Conservation (phyloP, 805 yeast species). For the Saccharomycopsis selenospora region DNA sequence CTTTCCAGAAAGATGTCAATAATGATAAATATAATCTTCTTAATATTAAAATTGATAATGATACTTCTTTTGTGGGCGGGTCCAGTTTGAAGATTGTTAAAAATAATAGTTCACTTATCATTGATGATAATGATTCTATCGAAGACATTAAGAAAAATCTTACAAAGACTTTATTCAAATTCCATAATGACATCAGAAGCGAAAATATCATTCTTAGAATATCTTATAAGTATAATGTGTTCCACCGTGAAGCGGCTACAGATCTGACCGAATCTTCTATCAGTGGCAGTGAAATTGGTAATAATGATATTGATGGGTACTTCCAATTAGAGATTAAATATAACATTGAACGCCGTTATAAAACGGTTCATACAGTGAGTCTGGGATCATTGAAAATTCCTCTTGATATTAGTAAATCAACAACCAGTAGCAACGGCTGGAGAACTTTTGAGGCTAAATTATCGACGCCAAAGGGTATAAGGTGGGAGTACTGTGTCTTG, state of each 20-base stretch:
- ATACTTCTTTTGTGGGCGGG: conserved; percentile 33
- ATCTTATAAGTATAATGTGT: conserved; percentile 25
- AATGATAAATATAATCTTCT: conserved; percentile 21
- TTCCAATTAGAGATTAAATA: conserved; percentile 31
- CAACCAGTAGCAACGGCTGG: conserved; percentile 22
- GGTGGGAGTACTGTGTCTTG: conserved; percentile 25
- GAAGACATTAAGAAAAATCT: conserved; percentile 22
- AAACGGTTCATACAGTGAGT: conserved; percentile 26
- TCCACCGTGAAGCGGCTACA: too few species aligned
- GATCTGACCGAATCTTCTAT: conserved; percentile 2
- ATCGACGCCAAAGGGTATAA: conserved; percentile 22
- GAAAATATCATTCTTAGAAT: conserved; percentile 21
- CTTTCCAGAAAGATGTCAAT: background rate
- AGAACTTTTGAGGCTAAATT: conserved; percentile 19
- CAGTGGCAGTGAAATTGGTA: background rate
- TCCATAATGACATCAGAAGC: conserved; percentile 25
- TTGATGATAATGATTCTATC: conserved; percentile 14
- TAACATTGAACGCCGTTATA: conserved; percentile 29
- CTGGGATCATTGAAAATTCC: conserved; percentile 31
- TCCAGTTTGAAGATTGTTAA: conserved; percentile 29
- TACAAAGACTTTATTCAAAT: conserved; percentile 26
- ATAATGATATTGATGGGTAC: conserved; percentile 22
- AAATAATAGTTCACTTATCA: conserved; percentile 21
- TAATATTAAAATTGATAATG: conserved; percentile 23
- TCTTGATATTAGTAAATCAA: conserved; percentile 22